Evolutionary conservation across 2,329 filamentous ascomycete genomes (phyloP).

Genomic region (Fusarium sp.): DNA sequence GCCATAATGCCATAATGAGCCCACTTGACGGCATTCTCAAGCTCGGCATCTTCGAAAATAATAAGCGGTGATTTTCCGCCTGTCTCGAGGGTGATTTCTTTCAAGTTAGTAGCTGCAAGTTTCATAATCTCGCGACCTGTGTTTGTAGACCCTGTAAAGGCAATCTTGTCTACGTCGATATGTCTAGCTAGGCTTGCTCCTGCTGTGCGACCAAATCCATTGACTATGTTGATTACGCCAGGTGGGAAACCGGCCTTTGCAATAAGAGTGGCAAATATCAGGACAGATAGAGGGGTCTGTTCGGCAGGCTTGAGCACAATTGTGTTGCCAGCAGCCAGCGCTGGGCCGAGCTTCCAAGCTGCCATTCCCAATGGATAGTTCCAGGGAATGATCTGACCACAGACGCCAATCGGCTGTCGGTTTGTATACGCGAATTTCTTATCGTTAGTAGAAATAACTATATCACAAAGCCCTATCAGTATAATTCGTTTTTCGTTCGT

Average conservation of each 20-base stretch:
- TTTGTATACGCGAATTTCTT: conserved; percentile 78
- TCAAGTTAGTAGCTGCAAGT: conserved; percentile 67
- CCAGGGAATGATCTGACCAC: conserved; percentile 79
- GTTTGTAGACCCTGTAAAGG: conserved; percentile 79
- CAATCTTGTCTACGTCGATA: conserved; percentile 76
- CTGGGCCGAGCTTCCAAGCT: conserved; percentile 79
- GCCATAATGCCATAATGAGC: conserved; percentile 61
- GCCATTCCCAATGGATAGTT: conserved; percentile 66
- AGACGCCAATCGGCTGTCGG: conserved; percentile 76
- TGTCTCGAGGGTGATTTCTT: conserved; percentile 73
- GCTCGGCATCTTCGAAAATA: conserved; percentile 71
- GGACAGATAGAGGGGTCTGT: conserved; percentile 58
- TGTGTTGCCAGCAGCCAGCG: conserved; percentile 70
- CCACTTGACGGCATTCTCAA: conserved; percentile 74
- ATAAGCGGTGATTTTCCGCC: conserved; percentile 73
- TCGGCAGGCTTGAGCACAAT: conserved; percentile 65
- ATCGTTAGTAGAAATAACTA: conserved; percentile 58
- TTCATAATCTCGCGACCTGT: conserved; percentile 73
- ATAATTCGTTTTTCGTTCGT: too few relatives aligned
- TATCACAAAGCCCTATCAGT: conserved; percentile 54
- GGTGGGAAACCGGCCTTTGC: conserved; percentile 80
- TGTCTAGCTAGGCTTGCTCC: conserved; percentile 75
- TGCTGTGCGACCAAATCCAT: conserved; percentile 73
- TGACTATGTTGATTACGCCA: conserved; percentile 80
- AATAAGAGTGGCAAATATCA: conserved; percentile 73